phyloP scores from a whole-genome alignment of 2,329 filamentous ascomycete species.

The Dryadomyces quercus-mongolicae region DNA sequence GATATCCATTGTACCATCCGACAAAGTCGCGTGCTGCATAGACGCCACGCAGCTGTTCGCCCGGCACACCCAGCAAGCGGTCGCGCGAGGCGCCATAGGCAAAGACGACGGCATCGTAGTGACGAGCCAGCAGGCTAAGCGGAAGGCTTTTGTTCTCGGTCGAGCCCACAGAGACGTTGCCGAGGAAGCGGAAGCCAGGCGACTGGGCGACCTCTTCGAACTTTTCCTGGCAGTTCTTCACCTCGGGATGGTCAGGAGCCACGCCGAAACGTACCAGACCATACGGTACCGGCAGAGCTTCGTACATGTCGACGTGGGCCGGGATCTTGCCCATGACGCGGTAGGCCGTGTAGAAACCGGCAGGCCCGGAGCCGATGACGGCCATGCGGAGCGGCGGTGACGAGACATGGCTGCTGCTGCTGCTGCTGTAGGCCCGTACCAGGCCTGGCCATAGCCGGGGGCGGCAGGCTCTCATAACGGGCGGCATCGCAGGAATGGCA shows the following conservation, averaged over 20 bases:
- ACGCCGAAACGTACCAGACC: conserved; percentile 89
- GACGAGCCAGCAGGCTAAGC: conserved; percentile 54
- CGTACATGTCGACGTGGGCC: conserved; percentile 86
- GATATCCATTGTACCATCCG: conserved; percentile 96
- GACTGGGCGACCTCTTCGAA: conserved; percentile 80
- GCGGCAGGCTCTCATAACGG: conserved; percentile 3
- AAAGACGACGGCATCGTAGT: conserved; percentile 89
- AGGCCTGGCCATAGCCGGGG: not conserved
- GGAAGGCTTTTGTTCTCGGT: no score
- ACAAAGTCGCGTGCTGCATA: conserved; percentile 89
- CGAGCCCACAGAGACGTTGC: conserved; percentile 70
- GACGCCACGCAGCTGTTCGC: conserved; percentile 66
- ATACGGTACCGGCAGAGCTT: conserved; percentile 83
- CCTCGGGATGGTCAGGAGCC: conserved; percentile 95
- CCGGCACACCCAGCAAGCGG: conserved; percentile 63
- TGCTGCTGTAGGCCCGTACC: not conserved
- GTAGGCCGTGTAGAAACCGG: conserved; percentile 90
- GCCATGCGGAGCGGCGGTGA: conserved; percentile 54
- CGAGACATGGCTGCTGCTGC: not conserved
- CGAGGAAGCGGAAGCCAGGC: conserved; percentile 77
- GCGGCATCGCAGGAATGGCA: conserved; percentile 1
- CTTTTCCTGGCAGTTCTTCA: conserved; percentile 96
- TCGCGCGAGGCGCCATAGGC: conserved; percentile 87
- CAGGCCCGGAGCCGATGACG: conserved; percentile 84
- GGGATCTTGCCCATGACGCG: conserved; percentile 67